phyloP scores from a whole-genome alignment of 2,329 filamentous ascomycete species.

The Dothiorella sarmentorum region DNA sequence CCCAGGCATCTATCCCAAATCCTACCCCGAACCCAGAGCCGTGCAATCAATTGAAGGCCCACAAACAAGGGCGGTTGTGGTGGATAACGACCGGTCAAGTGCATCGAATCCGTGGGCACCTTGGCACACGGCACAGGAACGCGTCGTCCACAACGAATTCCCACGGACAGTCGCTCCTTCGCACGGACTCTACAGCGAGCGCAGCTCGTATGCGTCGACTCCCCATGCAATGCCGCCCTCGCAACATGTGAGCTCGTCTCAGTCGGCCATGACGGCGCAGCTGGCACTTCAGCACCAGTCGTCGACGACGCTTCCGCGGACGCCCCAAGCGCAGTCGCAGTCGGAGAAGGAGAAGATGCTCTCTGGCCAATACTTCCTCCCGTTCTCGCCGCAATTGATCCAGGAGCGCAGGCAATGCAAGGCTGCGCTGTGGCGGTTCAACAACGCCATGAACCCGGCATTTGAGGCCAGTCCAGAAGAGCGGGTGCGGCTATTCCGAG shows the following conservation, averaged over 20 bases:
- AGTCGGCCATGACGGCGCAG: slow-evolving; percentile 36
- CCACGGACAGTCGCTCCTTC: background rate
- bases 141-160: background rate
- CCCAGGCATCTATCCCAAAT: slow-evolving; percentile 26
- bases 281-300: slow-evolving; percentile 38
- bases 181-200: slow-evolving; percentile 24
- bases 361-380: slow-evolving; percentile 71
- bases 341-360: slow-evolving; percentile 92
- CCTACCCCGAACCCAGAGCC: slow-evolving; percentile 34
- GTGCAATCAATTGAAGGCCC: slow-evolving; percentile 38
- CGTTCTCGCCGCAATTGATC: slow-evolving; percentile 72
- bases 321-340: slow-evolving; percentile 24
- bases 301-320: no score
- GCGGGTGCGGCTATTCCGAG: slow-evolving; percentile 65
- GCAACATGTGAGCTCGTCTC: slow-evolving; percentile 16
- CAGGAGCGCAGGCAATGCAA: slow-evolving; percentile 83
- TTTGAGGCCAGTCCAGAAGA: slow-evolving; percentile 61
- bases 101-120: slow-evolving; percentile 24
- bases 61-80: slow-evolving; percentile 45
- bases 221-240: slow-evolving; percentile 14
- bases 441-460: slow-evolving; percentile 62
- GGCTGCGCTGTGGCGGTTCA: slow-evolving; percentile 78
- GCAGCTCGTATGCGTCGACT: slow-evolving; percentile 19
- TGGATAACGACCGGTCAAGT: slow-evolving; percentile 40
- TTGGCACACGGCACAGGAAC: slow-evolving; percentile 23